Evolutionary conservation across 495 filamentous ascomycete species (phyloP), one percentile per base, ranked within the genome.

Genomic region (Apiosordaria backusii): DNA sequence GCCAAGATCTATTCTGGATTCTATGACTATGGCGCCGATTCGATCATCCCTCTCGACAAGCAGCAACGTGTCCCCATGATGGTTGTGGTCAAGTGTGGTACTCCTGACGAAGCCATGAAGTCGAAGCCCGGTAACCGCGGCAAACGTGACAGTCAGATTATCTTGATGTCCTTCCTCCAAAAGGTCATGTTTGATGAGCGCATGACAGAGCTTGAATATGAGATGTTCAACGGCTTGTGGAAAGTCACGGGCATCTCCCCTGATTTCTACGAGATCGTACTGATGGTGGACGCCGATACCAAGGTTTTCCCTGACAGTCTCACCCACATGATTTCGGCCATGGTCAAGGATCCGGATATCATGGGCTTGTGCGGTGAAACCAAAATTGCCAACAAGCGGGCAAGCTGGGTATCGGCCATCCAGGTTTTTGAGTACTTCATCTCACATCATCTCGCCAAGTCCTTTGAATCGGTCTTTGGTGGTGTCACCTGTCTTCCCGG

Each of bases 351-450:
- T 75, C 96, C 95, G 22, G 95, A 98, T 65, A 93, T 99, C 74
- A 99, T 99, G 96, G 96, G 96, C 61, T 85, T 99, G 24, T 99
- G 96, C 73, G 96, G 96, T 65, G 95, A 99, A 80, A 99, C 96
- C 22, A 99, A 98, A 84, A 99, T 99, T 77, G 95, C 96, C 67
- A 99, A 99, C 83, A 99, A 99, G 78, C 88, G 88, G 21, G 86
- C 89, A 54, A 92, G 87, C 69, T 99, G 94, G 93, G 93, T 98
- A 25, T 90, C 92, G 13, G 96, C 96, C 84, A 99, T 99, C 74
- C 96, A 99, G 81, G 96, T 99, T n/a, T 99, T 99, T 72, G 96
- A 99, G 82, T 97, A 99, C 80, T 99, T 97, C 80, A 93, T 99
- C 77, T 97, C 94, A 3, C 96, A 99, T 75, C 96, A 99, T 73